These are phyloP conservation scores for Beverwykella pulmonaria DNA, from an alignment of 495 filamentous ascomycete species.

Conservation along the genomic window DNA sequence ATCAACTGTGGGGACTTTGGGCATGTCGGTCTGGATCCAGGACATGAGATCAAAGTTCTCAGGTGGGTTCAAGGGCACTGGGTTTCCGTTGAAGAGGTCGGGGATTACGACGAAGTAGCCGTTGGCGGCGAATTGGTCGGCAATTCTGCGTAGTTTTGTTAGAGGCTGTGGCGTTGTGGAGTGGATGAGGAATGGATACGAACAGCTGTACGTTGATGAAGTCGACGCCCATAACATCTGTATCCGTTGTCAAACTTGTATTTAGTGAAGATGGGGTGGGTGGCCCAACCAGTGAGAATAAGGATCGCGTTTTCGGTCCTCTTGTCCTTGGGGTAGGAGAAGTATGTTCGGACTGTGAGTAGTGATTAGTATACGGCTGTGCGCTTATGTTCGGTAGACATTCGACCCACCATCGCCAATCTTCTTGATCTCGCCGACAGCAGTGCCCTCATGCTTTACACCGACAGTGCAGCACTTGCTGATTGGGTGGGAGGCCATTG, in stretches of 20 bases:
- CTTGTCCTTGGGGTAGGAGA: conserved; percentile 49
- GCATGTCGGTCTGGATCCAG: conserved; percentile 53
- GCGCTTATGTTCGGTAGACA: too few relatives aligned
- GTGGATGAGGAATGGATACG: background rate
- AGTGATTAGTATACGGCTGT: background rate
- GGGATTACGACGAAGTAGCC: conserved; percentile 78
- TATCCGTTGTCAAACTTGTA: background rate
- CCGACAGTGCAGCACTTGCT: conserved; percentile 52
- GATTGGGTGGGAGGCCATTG: conserved; percentile 52
- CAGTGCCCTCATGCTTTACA: conserved; percentile 50
- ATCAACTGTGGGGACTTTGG: conserved; percentile 65
- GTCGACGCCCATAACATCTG: conserved; percentile 56
- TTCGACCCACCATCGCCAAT: conserved; percentile 45
- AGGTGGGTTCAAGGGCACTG: conserved; percentile 61
- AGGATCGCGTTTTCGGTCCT: conserved; percentile 50
- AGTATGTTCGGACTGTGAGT: conserved; percentile 51
- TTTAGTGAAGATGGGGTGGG: background rate
- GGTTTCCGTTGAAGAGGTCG: conserved; percentile 77
- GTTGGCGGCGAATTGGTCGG: conserved; percentile 79
- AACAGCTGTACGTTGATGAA: conserved; percentile 76
- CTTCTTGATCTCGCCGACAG: conserved; percentile 48
- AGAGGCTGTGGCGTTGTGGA: background rate
- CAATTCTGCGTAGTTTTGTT: conserved; percentile 55
- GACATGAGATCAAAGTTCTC: conserved; percentile 59
- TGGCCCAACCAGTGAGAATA: conserved; percentile 35